Evolutionary conservation across 225 moss, liverwort and hornwort species (phyloP), one percentile per base, ranked within the genome.

Genomic region (Sphagnum contortum): DNA sequence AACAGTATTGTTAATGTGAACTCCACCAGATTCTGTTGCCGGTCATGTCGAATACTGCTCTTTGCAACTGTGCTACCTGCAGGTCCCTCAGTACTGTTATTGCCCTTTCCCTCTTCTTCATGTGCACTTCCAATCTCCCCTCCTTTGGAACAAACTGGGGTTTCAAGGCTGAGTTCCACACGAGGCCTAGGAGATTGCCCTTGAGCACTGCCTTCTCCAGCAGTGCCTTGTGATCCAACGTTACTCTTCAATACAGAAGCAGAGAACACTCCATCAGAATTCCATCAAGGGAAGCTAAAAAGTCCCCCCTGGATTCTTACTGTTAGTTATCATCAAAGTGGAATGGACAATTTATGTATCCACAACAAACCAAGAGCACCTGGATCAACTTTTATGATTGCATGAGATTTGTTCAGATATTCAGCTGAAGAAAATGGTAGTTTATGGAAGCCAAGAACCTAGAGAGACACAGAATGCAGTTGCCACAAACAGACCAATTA

Each of bases 161-260:
- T 89, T 66, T 98, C 98, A 45, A 93, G 82, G 65, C 89, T 93
- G 57, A 98, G 87, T 76, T 91, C 93, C 56, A 93, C 83, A 66
- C 76, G 79, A 47, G 89, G 89, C 67, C 92, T 80, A 68, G 90
- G 75, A 45, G 81, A 66, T n/a, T 75, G 82, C 56, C 70, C 81
- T 77, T 73, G 80, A 49, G 59, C 63, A 70, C 57, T 65, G 44
- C 75, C 75, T 77, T 93, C 96, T 69, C 83, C 85, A 48, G 73
- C 77, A 76, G 72, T 67, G 64, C 78, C 74, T 68, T 81, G 85
- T 49, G 64, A 57, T 57, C 79, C 74, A 61, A 79, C 80, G 73
- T 61, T 80, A 63, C 71, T 73, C 87, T 80, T 74, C 67, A 71
- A 56, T 66, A 45, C 64, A 73, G 47, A 14, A 58, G 44, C 48